Evolutionary conservation across 139 green algal species (phyloP).

Genomic region (Ulvella scutata): DNA sequence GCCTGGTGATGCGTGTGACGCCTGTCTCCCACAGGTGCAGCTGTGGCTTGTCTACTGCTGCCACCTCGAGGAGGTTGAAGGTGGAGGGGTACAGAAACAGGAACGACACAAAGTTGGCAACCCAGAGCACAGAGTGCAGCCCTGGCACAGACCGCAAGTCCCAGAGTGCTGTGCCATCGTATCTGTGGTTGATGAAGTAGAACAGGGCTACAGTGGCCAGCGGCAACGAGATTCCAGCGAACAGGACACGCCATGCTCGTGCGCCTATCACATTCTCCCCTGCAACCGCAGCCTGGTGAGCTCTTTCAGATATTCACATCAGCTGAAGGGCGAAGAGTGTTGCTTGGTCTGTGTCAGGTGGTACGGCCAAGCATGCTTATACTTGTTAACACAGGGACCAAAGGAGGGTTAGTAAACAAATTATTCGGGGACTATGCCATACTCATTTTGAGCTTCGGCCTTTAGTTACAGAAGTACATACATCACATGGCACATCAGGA

Average conservation of each 20-base stretch:
- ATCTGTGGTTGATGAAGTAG: constrained; percentile 97
- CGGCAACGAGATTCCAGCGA: constrained; percentile 69
- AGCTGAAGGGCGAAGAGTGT: not conserved
- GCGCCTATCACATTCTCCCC: constrained; percentile 73
- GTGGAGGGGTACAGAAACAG: constrained; percentile 99
- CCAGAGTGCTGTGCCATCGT: constrained; percentile 67
- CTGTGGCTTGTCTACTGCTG: constrained; percentile 88
- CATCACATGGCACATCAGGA: not conserved
- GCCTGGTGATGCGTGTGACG: constrained; percentile 81
- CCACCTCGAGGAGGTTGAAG: constrained; percentile 96
- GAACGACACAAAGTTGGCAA: constrained; percentile 88
- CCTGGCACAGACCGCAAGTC: constrained; percentile 55
- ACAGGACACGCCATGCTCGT: constrained; percentile 83
- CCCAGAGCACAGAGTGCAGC: constrained; percentile 74
- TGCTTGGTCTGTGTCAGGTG: not conserved
- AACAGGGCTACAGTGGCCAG: constrained; percentile 71
- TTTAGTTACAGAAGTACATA: not conserved
- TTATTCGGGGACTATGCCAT: too few species aligned
- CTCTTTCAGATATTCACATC: too few species aligned
- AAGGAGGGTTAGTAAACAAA: too few species aligned
- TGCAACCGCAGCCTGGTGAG: constrained; percentile 7
- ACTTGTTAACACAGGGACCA: too few species aligned
- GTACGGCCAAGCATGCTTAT: not conserved
- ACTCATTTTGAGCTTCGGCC: too few species aligned
- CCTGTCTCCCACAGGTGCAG: constrained; percentile 97